A percentile compares a stretch with the other conserved stretches of the same genome.
These are phyloP conservation scores for Lophium mytilinum DNA, from an alignment of 495 filamentous ascomycete species.

Conservation along the genomic window DNA sequence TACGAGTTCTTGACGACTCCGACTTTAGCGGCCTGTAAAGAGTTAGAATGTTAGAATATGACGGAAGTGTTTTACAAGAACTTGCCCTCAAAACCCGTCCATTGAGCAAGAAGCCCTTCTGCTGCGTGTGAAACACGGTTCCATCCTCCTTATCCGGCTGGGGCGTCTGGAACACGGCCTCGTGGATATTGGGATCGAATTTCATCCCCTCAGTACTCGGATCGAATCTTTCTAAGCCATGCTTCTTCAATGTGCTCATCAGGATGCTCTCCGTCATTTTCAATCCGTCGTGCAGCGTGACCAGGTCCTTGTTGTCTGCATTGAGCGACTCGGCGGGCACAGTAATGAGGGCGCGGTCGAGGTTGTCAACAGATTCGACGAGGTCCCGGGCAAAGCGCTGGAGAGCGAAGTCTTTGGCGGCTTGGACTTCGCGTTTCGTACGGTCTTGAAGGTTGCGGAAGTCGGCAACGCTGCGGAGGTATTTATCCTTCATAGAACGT, in stretches of 20 bases:
- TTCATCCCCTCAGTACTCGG: slow-evolving; percentile 53
- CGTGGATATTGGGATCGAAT: slow-evolving; percentile 94
- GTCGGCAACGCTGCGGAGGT: slow-evolving; percentile 84
- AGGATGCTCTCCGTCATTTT: slow-evolving; percentile 91
- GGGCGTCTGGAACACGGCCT: slow-evolving; percentile 89
- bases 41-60: slow-evolving; percentile 12
- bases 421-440: slow-evolving; percentile 81
- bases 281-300: slow-evolving; percentile 75
- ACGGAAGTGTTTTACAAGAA: slow-evolving; percentile 7
- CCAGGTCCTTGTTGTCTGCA: slow-evolving; percentile 54
- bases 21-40: slow-evolving; percentile 71
- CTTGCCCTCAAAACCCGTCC: slow-evolving; percentile 73
- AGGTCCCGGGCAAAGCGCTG: slow-evolving; percentile 91
- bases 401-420: slow-evolving; percentile 81
- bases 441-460: slow-evolving; percentile 96
- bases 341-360: slow-evolving; percentile 78
- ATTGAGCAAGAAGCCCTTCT: slow-evolving; percentile 90
- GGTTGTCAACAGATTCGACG: slow-evolving; percentile 89
- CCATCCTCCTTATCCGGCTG: slow-evolving; percentile 79
- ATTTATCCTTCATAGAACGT: slow-evolving; percentile 64
- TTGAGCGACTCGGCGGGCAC: slow-evolving; percentile 67
- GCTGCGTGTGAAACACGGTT: slow-evolving; percentile 82
- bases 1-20: slow-evolving; percentile 74
- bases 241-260: slow-evolving; percentile 82
- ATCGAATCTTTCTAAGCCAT: slow-evolving; percentile 86